Evolutionary conservation across 345 rosid species (phyloP).

Genomic region (Pistacia integerrima): DNA sequence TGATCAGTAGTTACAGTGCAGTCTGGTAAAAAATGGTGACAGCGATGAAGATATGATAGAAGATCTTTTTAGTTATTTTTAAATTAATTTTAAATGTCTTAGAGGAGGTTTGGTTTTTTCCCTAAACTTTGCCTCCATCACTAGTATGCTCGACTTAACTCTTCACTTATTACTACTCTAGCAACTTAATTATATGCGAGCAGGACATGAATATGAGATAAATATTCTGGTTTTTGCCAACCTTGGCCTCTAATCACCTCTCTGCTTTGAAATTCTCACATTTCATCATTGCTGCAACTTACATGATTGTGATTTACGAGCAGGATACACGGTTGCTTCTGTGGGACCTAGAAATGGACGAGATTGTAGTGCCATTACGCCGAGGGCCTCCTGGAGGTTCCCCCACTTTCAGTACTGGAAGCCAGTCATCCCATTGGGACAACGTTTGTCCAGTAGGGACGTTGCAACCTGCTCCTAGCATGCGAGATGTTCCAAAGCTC

Average conservation of each 20-base stretch:
- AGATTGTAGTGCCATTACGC: constrained; percentile 94
- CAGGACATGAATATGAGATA: neutral
- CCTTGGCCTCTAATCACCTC: neutral
- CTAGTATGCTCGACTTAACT: neutral
- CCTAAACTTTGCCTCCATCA: neutral
- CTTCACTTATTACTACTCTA: neutral
- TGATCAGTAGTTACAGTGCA: constrained; percentile 1
- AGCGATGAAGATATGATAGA: too few species aligned
- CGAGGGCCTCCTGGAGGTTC: constrained; percentile 92
- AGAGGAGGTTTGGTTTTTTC: too few species aligned
- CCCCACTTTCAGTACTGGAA: constrained; percentile 92
- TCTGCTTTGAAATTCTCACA: neutral
- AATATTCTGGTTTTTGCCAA: neutral
- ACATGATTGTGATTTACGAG: constrained; percentile 15
- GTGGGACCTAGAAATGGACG: constrained; percentile 99
- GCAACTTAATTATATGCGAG: neutral
- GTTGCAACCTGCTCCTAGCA: constrained; percentile 93
- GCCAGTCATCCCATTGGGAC: constrained; percentile 99
- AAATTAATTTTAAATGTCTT: too few species aligned
- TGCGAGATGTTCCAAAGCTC: constrained; percentile 89
- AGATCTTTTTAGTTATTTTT: too few species aligned
- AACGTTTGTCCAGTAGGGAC: constrained; percentile 69
- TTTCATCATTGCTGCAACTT: constrained; percentile 1
- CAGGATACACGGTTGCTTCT: constrained; percentile 96
- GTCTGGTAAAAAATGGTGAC: neutral